Base-by-base conservation (phyloP, 805 yeast genomes). In the Pichia paraexigua region DNA sequence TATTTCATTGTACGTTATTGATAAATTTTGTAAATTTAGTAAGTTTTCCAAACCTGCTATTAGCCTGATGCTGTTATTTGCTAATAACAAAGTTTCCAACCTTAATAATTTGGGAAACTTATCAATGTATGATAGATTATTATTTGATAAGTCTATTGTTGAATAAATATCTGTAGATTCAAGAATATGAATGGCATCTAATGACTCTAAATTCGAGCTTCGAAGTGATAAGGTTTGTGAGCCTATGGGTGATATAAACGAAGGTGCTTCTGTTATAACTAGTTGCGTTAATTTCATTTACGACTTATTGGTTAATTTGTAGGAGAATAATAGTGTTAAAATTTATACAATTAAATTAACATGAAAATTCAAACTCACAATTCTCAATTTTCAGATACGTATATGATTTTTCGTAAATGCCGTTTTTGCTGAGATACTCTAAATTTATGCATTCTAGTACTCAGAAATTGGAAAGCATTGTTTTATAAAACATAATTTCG, bases 81-180 rank as follows among this genome's bases (percentile, higher is more conserved):
- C 83, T 22, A 83, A 58, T 10, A 90, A 69, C 2, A 92, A 58
- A 0, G 84, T 77, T 43, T 73, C 73, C 47, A 78, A 60, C 41
- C 73, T 75, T 32, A 50, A 47, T 41, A 76, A 61, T 21, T 53
- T 60, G 0, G 83, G 87, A 39, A 78, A 71, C 60, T 70, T 72
- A 17, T 76, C 73, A 7, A 92, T 57, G 2, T 71, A 72, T 1
- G 74, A 66, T n/a, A 92, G 67, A 35, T 79, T 83, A 66, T 92
- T 92, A 60, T 85, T 83, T 0, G 92, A 79, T 32, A 92, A 62
- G 63, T 92, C 97, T 3, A 92, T 66, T 17, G 75, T 79, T 53
- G 75, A 83, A 63, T 67, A 71, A 41, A 60, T 69, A 63, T 74
- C 79, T 24, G 57, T 28, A 2, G 54, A 40, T 49, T 61, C 64